Evolutionary conservation across 1,139 yeast species (phyloP), one percentile per base, ranked within the genome.

Genomic region (Hyphopichia burtonii): DNA sequence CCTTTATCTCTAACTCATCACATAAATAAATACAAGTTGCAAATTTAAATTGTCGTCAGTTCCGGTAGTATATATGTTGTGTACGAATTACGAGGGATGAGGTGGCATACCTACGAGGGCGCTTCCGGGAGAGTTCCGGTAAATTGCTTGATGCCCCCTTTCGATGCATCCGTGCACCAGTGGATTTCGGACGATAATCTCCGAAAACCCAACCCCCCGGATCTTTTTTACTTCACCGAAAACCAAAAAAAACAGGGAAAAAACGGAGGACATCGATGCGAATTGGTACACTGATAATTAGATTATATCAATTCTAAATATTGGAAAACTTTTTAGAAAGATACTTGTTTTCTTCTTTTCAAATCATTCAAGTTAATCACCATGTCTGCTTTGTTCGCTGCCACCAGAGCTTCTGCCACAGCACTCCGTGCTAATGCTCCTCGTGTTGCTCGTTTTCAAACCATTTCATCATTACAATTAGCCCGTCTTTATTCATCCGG

Each of bases 401-500:
- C 66, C 38, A 51, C 66, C 39, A 65, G 68, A 60, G 38, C 53
- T 43, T 54, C 65, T 45, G 55, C 68, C 35, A 55, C 55, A 48
- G 59, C 59, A 37, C 43, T 53, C 27, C 63, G 65, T 48, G 52
- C 59, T 42, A 43, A 47, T 39, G 53, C 54, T 18, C 19, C 28
- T 4, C 12, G 15, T 36, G 38, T 48, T 44, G 41, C 54, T 37
- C 41, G 47, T 50, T 35, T 35, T 9, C 15, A 27, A 36, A 51
- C 54, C 37, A 39, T 51, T 15, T 51, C 63, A 22, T 50, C 54
- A 37, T 49, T 59, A 41, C 61, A 56, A 45, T 55, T 65, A 53
- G 68, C 67, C 40, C 65, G 78, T 59, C 64, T 66, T 45, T 73
- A 73, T 55, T 62, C 77, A 20, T 66, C 75, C 28, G 68, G 69